Conservation (phyloP, 805 yeast species). For the Candida railenensis region DNA sequence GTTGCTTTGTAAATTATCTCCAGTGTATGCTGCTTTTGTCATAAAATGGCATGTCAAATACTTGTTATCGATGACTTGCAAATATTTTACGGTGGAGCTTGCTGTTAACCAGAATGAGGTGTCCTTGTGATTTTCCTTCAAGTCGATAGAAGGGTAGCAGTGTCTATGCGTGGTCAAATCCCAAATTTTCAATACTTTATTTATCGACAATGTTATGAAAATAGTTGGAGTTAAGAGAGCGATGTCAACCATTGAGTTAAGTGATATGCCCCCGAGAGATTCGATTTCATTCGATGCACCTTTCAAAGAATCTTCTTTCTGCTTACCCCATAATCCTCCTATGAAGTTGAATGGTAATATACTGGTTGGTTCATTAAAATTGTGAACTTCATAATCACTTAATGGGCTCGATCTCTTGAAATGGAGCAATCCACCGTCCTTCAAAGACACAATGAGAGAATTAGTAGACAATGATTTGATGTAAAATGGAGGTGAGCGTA, state of each 20-base stretch:
- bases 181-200: constrained; percentile 61
- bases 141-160: constrained; percentile 11
- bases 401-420: constrained; percentile 42
- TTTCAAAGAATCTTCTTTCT: constrained; percentile 10
- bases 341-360: constrained; percentile 29
- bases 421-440: constrained; percentile 77
- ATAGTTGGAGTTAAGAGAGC: constrained; percentile 33
- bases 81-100: constrained; percentile 26
- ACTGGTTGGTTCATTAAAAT: constrained; percentile 52
- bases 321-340: constrained; percentile 19
- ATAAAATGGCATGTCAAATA: constrained; percentile 18
- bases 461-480: constrained; percentile 41
- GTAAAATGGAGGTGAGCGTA: constrained; percentile 30
- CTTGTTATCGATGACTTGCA: constrained; percentile 16
- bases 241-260: constrained; percentile 43
- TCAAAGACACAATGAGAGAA: constrained; percentile 56
- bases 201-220: constrained; percentile 53
- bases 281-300: constrained; percentile 29
- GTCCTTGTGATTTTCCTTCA: constrained; percentile 10
- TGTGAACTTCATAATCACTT: constrained; percentile 37
- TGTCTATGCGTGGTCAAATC: constrained; percentile 39
- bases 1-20: constrained; percentile 13
- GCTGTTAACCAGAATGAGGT: constrained; percentile 25
- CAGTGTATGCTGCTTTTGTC: constrained; percentile 9
- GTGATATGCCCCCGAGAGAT: constrained; percentile 36